phyloP scores from a whole-genome alignment of 192 early-diverging fungal genomes.

The Coemansia sp. region DNA sequence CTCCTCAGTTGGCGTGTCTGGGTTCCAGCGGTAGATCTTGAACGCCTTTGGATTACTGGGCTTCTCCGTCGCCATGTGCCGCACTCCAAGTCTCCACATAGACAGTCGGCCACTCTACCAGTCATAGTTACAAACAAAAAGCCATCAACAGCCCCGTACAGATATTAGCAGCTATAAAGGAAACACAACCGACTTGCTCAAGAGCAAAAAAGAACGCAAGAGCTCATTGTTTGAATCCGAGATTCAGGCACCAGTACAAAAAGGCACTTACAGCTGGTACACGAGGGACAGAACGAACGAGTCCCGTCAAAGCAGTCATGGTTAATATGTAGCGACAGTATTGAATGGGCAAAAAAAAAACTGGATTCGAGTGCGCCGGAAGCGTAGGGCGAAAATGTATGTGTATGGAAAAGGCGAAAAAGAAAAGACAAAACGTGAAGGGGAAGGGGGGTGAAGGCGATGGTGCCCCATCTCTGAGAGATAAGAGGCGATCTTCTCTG shows the following conservation, averaged over 20 bases:
- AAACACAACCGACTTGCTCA: not conserved
- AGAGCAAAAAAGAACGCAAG: slow-evolving; percentile 1
- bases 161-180: slow-evolving; percentile 3
- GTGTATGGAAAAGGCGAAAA: not conserved
- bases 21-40: slow-evolving; percentile 96
- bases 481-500: not conserved
- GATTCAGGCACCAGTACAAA: not conserved
- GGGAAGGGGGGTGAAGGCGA: not conserved
- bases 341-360: not conserved
- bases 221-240: not conserved
- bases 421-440: not conserved
- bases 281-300: slow-evolving; percentile 17
- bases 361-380: slow-evolving; percentile 1
- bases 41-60: slow-evolving; percentile 78
- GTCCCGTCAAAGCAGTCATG: slow-evolving; percentile 13
- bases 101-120: slow-evolving; percentile 10
- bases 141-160: not conserved
- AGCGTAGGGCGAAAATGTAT: not conserved
- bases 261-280: slow-evolving; percentile 33
- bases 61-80: slow-evolving; percentile 51
- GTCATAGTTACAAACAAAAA: slow-evolving; percentile 1
- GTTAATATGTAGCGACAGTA: slow-evolving; percentile 8
- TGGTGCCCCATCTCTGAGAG: not conserved
- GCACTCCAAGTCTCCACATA: slow-evolving; percentile 24
- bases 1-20: slow-evolving; percentile 83